Percentiles rank a stretch among this genome's conserved stretches.
Conservation (phyloP, 1,284 basidiomycete genomes). For the Papiliotrema fonsecae region DNA sequence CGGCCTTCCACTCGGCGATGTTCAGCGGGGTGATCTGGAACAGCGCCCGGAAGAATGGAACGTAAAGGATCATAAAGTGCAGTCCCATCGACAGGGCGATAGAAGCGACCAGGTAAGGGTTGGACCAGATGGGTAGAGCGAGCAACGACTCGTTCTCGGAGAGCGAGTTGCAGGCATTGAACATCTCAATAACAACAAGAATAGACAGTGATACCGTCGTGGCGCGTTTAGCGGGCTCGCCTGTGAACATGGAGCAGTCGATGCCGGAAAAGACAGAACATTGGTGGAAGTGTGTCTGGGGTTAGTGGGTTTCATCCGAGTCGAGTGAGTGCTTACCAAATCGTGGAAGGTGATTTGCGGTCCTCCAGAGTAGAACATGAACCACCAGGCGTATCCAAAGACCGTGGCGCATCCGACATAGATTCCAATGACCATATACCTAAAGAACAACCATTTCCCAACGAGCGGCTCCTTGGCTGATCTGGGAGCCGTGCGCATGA, state of each 20-base stretch:
- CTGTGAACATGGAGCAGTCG: slow-evolving; percentile 90
- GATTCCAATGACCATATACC: slow-evolving; percentile 86
- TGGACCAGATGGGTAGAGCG: slow-evolving; percentile 84
- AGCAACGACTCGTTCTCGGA: slow-evolving; percentile 96
- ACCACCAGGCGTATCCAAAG: slow-evolving; percentile 98
- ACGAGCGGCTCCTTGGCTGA: slow-evolving; percentile 85
- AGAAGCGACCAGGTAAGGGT: slow-evolving; percentile 82
- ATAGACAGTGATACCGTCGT: slow-evolving; percentile 92
- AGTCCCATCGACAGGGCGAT: slow-evolving; percentile 85
- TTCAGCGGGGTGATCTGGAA: slow-evolving; percentile 91
- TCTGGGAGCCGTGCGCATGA: slow-evolving; percentile 90
- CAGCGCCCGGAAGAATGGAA: slow-evolving; percentile 85
- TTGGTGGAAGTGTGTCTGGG: slow-evolving; percentile 88
- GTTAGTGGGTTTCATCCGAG: slow-evolving; percentile 3
- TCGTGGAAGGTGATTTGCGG: slow-evolving; percentile 92
- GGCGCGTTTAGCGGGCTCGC: slow-evolving; percentile 74
- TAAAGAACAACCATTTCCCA: slow-evolving; percentile 88
- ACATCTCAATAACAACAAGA: slow-evolving; percentile 79
- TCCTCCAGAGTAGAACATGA: slow-evolving; percentile 80
- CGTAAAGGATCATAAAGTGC: slow-evolving; percentile 91
- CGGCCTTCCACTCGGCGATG: slow-evolving; percentile 92
- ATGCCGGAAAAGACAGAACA: slow-evolving; percentile 82
- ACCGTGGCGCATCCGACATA: slow-evolving; percentile 96
- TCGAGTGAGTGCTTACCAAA: slow-evolving; percentile 59
- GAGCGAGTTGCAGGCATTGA: slow-evolving; percentile 97